These are phyloP conservation scores for Cyathus striatus DNA, from an alignment of 768 basidiomycete genomes.

Conservation along the genomic window DNA sequence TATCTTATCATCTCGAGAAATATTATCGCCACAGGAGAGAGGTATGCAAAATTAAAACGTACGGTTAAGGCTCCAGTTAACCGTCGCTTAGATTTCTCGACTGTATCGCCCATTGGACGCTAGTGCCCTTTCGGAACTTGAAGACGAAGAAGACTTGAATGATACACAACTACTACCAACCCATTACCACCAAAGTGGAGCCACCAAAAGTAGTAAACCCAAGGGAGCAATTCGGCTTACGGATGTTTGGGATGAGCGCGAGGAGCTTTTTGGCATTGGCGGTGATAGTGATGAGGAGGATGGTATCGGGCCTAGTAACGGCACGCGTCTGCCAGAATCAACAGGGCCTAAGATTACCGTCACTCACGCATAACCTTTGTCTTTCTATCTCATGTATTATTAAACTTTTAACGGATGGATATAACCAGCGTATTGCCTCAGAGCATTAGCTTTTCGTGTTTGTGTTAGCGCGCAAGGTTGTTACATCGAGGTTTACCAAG, in stretches of 20 bases:
- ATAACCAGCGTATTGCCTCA: neutral
- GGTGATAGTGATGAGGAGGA: conserved; percentile 58
- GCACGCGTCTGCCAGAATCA: neutral
- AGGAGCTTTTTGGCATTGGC: conserved; percentile 69
- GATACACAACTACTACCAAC: conserved; percentile 59
- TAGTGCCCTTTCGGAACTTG: conserved; percentile 45
- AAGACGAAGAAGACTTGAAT: conserved; percentile 40
- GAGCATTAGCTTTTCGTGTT: neutral
- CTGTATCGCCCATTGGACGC: conserved; percentile 70
- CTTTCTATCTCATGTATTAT: neutral
- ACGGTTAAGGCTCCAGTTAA: neutral
- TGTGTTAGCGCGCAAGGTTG: too few species aligned
- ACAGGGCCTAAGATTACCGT: conserved; percentile 1
- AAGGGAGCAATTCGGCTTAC: conserved; percentile 35
- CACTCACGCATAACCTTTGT: neutral
- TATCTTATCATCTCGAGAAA: conserved; percentile 63
- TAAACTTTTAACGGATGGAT: neutral
- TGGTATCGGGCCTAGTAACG: conserved; percentile 3
- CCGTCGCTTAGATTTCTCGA: conserved; percentile 54
- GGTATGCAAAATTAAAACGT: conserved; percentile 29
- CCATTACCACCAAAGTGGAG: conserved; percentile 20
- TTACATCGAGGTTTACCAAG: neutral
- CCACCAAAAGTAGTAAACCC: conserved; percentile 21
- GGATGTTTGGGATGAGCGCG: conserved; percentile 75
- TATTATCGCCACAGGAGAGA: conserved; percentile 79